These are phyloP conservation scores for Daldinia eschscholtzii DNA, from an alignment of 2,329 filamentous ascomycete species.

Conservation along the genomic window DNA sequence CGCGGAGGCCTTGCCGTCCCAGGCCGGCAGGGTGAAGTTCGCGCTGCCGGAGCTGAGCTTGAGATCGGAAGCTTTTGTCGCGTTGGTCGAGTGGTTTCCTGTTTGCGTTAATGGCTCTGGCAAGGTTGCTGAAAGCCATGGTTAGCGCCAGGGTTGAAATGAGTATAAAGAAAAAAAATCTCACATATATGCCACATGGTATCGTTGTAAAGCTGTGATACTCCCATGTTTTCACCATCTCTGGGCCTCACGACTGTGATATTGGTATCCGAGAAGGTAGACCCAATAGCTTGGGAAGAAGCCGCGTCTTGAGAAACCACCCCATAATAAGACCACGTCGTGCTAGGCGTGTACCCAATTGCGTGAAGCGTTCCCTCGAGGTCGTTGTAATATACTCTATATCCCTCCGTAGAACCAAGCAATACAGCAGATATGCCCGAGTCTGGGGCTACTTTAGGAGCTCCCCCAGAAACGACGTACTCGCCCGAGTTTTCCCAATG, in stretches of 20 bases:
- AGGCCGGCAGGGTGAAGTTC: conserved; percentile 52
- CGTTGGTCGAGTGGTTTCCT: conserved; percentile 46
- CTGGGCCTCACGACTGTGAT: conserved; percentile 54
- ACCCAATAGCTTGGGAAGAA: conserved; percentile 49
- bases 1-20: conserved; percentile 49
- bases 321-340: conserved; percentile 51
- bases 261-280: conserved; percentile 51
- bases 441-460: conserved; percentile 47
- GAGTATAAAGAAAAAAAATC: conserved; percentile 14
- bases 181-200: conserved; percentile 54
- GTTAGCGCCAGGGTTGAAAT: conserved; percentile 34
- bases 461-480: conserved; percentile 49
- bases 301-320: conserved; percentile 52
- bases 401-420: conserved; percentile 52
- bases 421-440: conserved; percentile 53
- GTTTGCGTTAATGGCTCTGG: conserved; percentile 49
- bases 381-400: conserved; percentile 57
- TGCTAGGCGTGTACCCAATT: conserved; percentile 50
- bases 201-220: conserved; percentile 49
- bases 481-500: conserved; percentile 51
- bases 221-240: conserved; percentile 52
- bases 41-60: conserved; percentile 35
- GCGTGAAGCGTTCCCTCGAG: conserved; percentile 50
- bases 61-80: conserved; percentile 43
- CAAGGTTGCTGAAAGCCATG: conserved; percentile 49